Percentiles rank a stretch among this genome's conserved stretches.
Conservation (phyloP, 1,139 yeast genomes). For the Yamadazyma sp. region DNA sequence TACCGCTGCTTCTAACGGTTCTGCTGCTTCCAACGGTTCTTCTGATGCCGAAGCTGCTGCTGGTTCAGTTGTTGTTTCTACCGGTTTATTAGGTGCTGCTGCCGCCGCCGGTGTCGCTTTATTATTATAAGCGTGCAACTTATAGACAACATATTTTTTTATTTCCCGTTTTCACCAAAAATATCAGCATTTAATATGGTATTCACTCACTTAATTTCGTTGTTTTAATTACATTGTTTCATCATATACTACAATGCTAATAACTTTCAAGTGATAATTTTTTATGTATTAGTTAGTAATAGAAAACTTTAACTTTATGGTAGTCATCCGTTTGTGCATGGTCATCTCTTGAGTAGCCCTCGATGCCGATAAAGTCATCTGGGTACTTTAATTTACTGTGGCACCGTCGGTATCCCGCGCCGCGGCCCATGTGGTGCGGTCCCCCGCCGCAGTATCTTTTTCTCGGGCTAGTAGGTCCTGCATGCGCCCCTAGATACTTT, state of each 20-base stretch:
- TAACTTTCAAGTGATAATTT: not conserved
- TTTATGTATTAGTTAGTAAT: constrained; percentile 1
- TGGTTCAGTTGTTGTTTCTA: constrained; percentile 29
- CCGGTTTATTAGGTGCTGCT: constrained; percentile 25
- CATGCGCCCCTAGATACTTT: too few relatives aligned
- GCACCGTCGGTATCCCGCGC: too few relatives aligned
- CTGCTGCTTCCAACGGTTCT: constrained; percentile 20
- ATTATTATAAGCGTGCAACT: constrained; percentile 27
- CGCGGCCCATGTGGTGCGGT: too few relatives aligned
- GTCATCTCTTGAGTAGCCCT: too few relatives aligned
- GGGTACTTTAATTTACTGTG: too few relatives aligned
- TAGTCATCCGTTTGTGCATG: too few relatives aligned
- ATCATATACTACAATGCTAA: not conserved
- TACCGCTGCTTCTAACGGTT: constrained; percentile 19
- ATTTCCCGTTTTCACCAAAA: not conserved
- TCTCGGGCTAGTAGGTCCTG: too few relatives aligned
- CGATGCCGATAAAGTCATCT: too few relatives aligned
- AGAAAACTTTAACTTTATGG: not conserved
- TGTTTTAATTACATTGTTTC: not conserved
- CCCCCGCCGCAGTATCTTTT: too few relatives aligned
- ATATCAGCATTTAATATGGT: constrained; percentile 1
- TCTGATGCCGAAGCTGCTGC: not conserved
- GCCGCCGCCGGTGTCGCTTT: constrained; percentile 45
- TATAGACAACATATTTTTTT: not conserved
- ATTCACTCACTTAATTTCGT: not conserved